Conservation (phyloP, 140 eudicot genomes). For the Cichorium intybus region DNA sequence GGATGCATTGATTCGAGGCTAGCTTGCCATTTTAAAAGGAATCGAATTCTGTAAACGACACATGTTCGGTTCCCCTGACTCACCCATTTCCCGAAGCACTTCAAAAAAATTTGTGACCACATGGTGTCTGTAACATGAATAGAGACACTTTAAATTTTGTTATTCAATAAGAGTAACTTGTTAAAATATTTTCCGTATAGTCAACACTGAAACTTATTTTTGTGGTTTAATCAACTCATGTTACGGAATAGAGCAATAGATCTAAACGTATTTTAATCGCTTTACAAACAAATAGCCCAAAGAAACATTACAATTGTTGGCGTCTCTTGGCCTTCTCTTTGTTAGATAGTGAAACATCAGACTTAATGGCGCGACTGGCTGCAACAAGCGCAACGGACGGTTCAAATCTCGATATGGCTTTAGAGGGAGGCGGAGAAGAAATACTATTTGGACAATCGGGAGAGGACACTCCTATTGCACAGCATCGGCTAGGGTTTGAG, state of each 20-base stretch:
- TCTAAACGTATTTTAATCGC: neutral
- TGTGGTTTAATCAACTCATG: neutral
- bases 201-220: neutral
- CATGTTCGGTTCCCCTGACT: conserved; percentile 58
- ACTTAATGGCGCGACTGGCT: conserved; percentile 55
- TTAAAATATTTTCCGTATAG: neutral
- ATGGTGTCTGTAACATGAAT: conserved; percentile 45
- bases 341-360: conserved; percentile 44
- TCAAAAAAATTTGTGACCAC: conserved; percentile 57
- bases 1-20: conserved; percentile 53
- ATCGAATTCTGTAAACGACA: conserved; percentile 47
- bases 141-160: neutral
- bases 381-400: conserved; percentile 35
- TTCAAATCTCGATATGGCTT: conserved; percentile 25
- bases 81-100: conserved; percentile 59
- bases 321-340: conserved; percentile 54
- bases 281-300: neutral
- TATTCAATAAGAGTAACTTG: neutral
- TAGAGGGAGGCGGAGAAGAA: conserved; percentile 21
- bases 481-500: conserved; percentile 46
- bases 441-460: conserved; percentile 50
- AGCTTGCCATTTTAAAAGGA: conserved; percentile 47
- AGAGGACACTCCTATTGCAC: conserved; percentile 66
- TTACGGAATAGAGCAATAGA: neutral
- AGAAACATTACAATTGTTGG: conserved; percentile 39